phyloP scores from a whole-genome alignment of 2,329 filamentous ascomycete species.

The Ceratocystis lukuohia region DNA sequence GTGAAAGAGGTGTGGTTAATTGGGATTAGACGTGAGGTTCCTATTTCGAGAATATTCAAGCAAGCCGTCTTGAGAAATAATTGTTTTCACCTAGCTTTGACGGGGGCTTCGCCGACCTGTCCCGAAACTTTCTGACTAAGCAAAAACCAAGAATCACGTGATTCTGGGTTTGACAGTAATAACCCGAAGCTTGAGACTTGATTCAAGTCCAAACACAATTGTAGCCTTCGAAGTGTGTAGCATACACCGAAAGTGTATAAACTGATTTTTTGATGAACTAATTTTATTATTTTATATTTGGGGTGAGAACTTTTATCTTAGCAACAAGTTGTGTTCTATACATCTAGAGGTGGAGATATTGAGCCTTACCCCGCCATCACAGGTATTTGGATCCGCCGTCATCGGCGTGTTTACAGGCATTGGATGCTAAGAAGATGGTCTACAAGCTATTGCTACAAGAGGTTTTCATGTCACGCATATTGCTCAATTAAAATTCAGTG shows the following conservation, averaged over 20 bases:
- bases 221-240: too few relatives aligned
- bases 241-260: neutral
- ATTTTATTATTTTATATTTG: neutral
- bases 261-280: too few relatives aligned
- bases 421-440: neutral
- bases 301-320: too few relatives aligned
- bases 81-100: constrained; percentile 19
- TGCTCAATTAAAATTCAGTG: too few relatives aligned
- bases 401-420: neutral
- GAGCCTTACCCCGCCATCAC: constrained; percentile 3
- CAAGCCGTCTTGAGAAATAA: constrained; percentile 11
- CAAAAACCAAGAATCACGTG: constrained; percentile 8
- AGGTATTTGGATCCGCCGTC: neutral
- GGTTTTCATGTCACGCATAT: too few relatives aligned
- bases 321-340: too few relatives aligned
- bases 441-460: neutral
- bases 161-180: neutral
- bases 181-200: neutral
- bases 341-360: neutral
- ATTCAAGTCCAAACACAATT: neutral
- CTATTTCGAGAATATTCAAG: constrained; percentile 13
- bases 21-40: constrained; percentile 31
- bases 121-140: constrained; percentile 18
- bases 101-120: constrained; percentile 16
- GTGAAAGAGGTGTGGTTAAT: constrained; percentile 32